phyloP scores from a whole-genome alignment of 768 basidiomycete species.

The Ramaria sp. region DNA sequence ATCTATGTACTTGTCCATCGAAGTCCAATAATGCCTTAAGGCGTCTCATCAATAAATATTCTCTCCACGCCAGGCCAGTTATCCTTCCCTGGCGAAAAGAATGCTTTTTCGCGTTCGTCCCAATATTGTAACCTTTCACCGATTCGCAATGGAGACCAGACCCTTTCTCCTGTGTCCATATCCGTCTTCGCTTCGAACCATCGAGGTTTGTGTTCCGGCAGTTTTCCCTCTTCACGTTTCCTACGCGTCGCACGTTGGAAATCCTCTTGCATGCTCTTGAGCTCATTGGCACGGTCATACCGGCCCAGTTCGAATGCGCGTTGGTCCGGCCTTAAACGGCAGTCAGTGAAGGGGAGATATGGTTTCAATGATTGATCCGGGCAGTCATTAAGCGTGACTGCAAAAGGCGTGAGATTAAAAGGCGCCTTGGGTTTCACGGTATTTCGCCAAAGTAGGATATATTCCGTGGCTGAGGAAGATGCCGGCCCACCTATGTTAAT shows the following conservation, averaged over 20 bases:
- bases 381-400: slow-evolving; percentile 85
- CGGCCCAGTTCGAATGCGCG: slow-evolving; percentile 86
- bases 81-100: slow-evolving; percentile 26
- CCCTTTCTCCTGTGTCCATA: slow-evolving; percentile 79
- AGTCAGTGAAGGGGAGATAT: slow-evolving; percentile 83
- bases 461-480: slow-evolving; percentile 35
- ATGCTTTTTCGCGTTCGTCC: slow-evolving; percentile 62
- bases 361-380: slow-evolving; percentile 57
- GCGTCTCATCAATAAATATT: slow-evolving; percentile 67
- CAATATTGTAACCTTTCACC: slow-evolving; percentile 66
- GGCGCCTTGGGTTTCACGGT: slow-evolving; percentile 74
- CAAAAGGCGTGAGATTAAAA: slow-evolving; percentile 93
- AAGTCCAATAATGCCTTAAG: slow-evolving; percentile 12
- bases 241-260: slow-evolving; percentile 64
- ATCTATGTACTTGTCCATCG: not conserved
- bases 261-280: slow-evolving; percentile 78
- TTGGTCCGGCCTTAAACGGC: slow-evolving; percentile 85
- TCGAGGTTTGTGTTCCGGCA: slow-evolving; percentile 65
- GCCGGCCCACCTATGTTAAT: slow-evolving; percentile 37
- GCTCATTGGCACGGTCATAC: slow-evolving; percentile 73
- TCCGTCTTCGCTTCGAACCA: slow-evolving; percentile 85
- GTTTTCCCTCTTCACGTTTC: slow-evolving; percentile 62
- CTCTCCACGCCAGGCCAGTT: slow-evolving; percentile 63
- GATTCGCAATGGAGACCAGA: slow-evolving; percentile 64
- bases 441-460: slow-evolving; percentile 87